Conservation (phyloP, 371 early-diverging fungal genomes). For the Zychaea mexicana region DNA sequence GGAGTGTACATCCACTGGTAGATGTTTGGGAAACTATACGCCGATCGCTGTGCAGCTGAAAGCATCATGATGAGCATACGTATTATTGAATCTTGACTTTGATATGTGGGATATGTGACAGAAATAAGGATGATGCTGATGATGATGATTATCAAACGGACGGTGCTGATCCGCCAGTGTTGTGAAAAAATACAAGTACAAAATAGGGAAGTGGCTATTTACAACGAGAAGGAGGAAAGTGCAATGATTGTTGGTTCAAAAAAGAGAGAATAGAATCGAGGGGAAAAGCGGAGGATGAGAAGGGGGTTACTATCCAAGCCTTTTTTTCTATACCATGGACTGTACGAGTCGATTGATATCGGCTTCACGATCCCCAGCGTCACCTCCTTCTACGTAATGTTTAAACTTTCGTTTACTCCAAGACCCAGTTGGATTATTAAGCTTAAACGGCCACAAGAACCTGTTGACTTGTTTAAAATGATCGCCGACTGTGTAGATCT, state of each 20-base stretch:
- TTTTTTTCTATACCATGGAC: slow-evolving; percentile 78
- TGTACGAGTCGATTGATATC: slow-evolving; percentile 94
- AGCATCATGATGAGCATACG: too few species aligned
- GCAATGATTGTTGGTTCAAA: too few species aligned
- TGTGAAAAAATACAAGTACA: too few species aligned
- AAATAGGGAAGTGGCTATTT: not conserved
- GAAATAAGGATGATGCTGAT: not conserved
- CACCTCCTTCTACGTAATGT: slow-evolving; percentile 98
- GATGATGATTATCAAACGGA: not conserved
- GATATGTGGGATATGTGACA: too few species aligned
- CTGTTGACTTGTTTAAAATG: slow-evolving; percentile 83
- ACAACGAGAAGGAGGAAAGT: not conserved
- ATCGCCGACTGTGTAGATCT: slow-evolving; percentile 97
- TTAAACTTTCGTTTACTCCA: slow-evolving; percentile 92
- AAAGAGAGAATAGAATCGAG: too few species aligned
- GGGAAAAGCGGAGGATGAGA: not conserved
- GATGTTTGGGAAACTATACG: too few species aligned
- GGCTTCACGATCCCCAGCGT: slow-evolving; percentile 95
- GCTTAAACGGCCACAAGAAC: slow-evolving; percentile 99
- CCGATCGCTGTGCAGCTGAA: too few species aligned
- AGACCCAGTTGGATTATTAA: slow-evolving; percentile 95
- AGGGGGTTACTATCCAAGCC: too few species aligned
- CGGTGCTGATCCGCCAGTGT: too few species aligned
- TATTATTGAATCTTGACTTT: too few species aligned
- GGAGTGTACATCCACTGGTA: too few species aligned